These are phyloP conservation scores for Fusarium metavorans DNA, from an alignment of 2,329 filamentous ascomycete species.

Conservation along the genomic window DNA sequence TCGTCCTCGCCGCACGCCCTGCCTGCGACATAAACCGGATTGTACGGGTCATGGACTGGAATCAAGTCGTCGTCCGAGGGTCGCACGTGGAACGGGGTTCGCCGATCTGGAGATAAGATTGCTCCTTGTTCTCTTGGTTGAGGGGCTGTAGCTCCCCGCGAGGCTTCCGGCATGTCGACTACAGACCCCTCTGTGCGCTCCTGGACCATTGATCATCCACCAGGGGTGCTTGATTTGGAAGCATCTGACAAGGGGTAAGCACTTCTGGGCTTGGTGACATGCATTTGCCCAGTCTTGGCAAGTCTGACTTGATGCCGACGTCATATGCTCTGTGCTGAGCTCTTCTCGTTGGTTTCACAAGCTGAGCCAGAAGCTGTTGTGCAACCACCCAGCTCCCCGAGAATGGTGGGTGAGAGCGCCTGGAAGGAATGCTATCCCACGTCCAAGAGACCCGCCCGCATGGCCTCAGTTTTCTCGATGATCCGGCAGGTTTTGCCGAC, in stretches of 20 bases:
- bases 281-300: slow-evolving; percentile 32
- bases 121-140: neutral
- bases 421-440: slow-evolving; percentile 6
- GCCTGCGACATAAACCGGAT: slow-evolving; percentile 21
- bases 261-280: slow-evolving; percentile 33
- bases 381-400: slow-evolving; percentile 17
- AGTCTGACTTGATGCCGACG: slow-evolving; percentile 42
- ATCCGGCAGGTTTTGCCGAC: slow-evolving; percentile 2
- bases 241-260: slow-evolving; percentile 21
- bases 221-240: slow-evolving; percentile 21
- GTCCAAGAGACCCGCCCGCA: slow-evolving; percentile 1
- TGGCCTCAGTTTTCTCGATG: neutral
- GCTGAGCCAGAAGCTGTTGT: slow-evolving; percentile 8
- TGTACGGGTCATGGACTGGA: slow-evolving; percentile 38
- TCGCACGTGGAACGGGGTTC: slow-evolving; percentile 31
- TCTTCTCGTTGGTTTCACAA: slow-evolving; percentile 9
- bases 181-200: slow-evolving; percentile 12
- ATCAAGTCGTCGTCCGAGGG: slow-evolving; percentile 11
- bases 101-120: slow-evolving; percentile 31
- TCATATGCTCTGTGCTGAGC: slow-evolving; percentile 24
- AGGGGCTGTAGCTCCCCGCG: neutral
- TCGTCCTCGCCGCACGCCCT: neutral
- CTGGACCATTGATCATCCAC: slow-evolving; percentile 18
- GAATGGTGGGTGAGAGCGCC: slow-evolving; percentile 11
- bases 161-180: slow-evolving; percentile 27